phyloP scores from a whole-genome alignment of 1,284 basidiomycete genomes.

The Ceratobasidium sp. region DNA sequence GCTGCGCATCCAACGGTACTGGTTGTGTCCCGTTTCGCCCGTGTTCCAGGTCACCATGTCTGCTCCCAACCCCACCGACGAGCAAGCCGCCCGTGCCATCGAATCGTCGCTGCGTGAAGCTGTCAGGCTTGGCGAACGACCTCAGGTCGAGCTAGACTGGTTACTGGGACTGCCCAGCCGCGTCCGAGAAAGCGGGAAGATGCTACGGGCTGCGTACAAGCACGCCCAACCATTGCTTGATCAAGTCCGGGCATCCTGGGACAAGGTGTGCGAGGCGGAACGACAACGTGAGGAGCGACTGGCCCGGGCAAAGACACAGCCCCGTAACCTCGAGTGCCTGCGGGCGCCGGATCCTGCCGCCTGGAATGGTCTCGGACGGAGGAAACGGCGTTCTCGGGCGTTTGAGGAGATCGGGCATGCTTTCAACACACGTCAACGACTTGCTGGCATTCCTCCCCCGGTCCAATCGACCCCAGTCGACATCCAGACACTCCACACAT shows the following conservation, averaged over 20 bases:
- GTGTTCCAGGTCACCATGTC: background rate
- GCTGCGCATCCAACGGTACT: background rate
- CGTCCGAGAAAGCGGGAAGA: background rate
- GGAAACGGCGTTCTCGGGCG: background rate
- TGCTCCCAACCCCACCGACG: background rate
- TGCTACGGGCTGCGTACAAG: background rate
- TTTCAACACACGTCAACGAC: background rate
- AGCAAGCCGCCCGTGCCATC: background rate
- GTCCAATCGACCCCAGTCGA: too few species aligned
- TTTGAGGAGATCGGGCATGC: background rate
- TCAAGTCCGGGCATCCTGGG: background rate
- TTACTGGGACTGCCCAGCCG: background rate
- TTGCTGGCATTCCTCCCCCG: too few species aligned
- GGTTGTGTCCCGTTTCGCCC: background rate
- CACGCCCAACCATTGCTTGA: background rate
- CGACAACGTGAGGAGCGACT: background rate
- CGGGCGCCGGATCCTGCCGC: background rate
- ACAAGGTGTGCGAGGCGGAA: background rate
- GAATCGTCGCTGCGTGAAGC: background rate
- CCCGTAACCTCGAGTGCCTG: conserved; percentile 1
- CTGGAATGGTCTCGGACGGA: background rate
- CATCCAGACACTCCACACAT: background rate
- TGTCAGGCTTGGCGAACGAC: background rate
- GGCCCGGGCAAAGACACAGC: background rate
- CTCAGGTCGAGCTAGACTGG: background rate